Evolutionary conservation across 2,329 filamentous ascomycete species (phyloP).

Genomic region (Herpotrichia juniperi): DNA sequence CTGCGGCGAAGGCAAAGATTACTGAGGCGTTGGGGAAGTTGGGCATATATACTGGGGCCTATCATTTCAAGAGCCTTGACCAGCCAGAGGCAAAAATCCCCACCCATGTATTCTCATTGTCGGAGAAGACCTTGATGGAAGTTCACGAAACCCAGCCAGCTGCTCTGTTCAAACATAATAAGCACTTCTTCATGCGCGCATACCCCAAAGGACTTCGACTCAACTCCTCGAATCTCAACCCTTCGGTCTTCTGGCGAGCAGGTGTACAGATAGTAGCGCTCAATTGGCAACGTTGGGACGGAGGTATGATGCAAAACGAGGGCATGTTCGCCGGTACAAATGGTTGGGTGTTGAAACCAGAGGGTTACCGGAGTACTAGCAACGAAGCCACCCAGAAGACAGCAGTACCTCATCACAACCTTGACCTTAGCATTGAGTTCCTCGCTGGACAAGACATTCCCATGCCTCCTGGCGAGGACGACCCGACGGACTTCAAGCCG

Average conservation of each 20-base stretch:
- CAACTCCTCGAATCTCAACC: slow-evolving; percentile 84
- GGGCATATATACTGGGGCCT: slow-evolving; percentile 86
- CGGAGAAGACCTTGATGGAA: slow-evolving; percentile 70
- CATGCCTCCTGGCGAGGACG: slow-evolving; percentile 62
- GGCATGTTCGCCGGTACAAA: slow-evolving; percentile 84
- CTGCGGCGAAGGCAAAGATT: slow-evolving; percentile 64
- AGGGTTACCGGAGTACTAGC: slow-evolving; percentile 66
- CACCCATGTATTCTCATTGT: slow-evolving; percentile 69
- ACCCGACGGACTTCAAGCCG: slow-evolving; percentile 68
- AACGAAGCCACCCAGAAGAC: slow-evolving; percentile 48
- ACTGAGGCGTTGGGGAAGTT: slow-evolving; percentile 74
- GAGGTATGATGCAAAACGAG: slow-evolving; percentile 95
- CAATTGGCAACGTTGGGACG: slow-evolving; percentile 92
- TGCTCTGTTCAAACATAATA: slow-evolving; percentile 80
- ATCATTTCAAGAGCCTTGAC: slow-evolving; percentile 76
- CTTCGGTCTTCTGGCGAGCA: slow-evolving; percentile 82
- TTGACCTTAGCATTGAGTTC: slow-evolving; percentile 74
- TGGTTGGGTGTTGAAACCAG: slow-evolving; percentile 86
- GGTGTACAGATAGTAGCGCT: slow-evolving; percentile 90
- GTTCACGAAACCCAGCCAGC: slow-evolving; percentile 61
- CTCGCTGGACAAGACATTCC: slow-evolving; percentile 79
- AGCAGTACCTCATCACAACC: slow-evolving; percentile 56
- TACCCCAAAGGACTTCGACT: slow-evolving; percentile 86
- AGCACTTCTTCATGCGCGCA: slow-evolving; percentile 80
- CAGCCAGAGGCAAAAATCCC: slow-evolving; percentile 64